Base-by-base conservation (phyloP, 2,329 filamentous ascomycete species). In the Aphanoascus verrucosus region DNA sequence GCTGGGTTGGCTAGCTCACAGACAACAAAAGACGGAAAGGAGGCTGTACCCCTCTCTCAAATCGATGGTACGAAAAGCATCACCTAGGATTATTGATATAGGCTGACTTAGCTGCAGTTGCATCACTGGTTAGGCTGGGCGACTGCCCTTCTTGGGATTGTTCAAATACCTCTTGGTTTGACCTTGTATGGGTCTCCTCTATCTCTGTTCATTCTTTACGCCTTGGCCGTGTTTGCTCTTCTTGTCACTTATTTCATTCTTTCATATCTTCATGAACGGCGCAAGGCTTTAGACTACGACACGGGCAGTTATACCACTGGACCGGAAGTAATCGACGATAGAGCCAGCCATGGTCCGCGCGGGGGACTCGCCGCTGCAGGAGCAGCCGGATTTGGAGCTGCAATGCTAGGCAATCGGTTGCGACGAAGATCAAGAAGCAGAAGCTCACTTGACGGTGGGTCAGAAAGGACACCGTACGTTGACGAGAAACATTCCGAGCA, bases 181-280 rank as follows among this genome's bases (percentile, higher is more conserved):
- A 90, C 90, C 0, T 76, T 98, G 1, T 98, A 96, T 63, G 93
- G 93, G 5, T 95, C 90, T 31, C 91, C 93, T 4, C 82, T 85
- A 63, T 80, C 79, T 37, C 77, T 90, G 2, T 98, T 97, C 67
- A 82, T 98, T 50, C 74, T 97, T 2, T 98, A 86, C 64, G 79
- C 90, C 0, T 58, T 97, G 0, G 91, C 85, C 75, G 84, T 85
- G 66, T 80, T 81, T 28, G 76, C 86, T 15, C 72, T 96, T 34
- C 60, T 96, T 14, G 63, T 89, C 1, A 59, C 82, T 12, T 96
- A 89, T 69, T 94, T 97, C 62, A 74, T 91, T 53, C 74, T 95
- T 34, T 85, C 84, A 59, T 94, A 86, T 68, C 75, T 80, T 67
- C 83, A 72, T 69, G 82, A 70, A 69, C 79, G 63, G 61, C 77